Base-by-base conservation (phyloP, 2,329 filamentous ascomycete genomes). In the Sporothrix curviconia region DNA sequence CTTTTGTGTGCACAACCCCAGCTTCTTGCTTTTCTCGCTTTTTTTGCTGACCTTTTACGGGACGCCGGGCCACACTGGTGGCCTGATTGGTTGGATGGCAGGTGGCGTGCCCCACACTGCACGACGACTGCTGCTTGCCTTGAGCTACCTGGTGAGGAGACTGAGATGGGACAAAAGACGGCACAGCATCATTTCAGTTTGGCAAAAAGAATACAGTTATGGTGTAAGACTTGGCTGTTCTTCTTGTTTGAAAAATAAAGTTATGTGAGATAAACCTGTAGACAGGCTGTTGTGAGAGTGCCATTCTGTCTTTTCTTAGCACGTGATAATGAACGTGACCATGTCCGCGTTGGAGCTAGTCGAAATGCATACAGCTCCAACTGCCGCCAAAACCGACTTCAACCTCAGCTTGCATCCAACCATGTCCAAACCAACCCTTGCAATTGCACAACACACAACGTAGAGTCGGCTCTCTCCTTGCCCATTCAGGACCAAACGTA, bases 31-130 rank as follows among this genome's bases (percentile, higher is more conserved):
- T 43, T 39, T 37, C 40, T n/a, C n/a, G 49, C 32, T 55, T 55
- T 46, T 59, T 56, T 46, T 53, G 39, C 53, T 53, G 39, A 56
- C 53, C 44, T 55, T 46, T 52, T 28, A 53, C 57, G 57, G 53
- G 30, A 59, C 25, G 36, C 24, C 32, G 52, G 57, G 22, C 22
- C 51, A 15, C 17, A 34, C 22, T 22, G 34, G 56, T 19, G 9
- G 22, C 30, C 30, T 52, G 39, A 47, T 50, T 51, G 37, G 47
- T 15, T 12, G 3, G n/a, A 6, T 56, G 34, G 32, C 28, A 25
- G 49, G 49, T 52, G 49, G 49, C 49, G 49, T 52, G 36, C 49
- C 49, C 49, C 49, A 52, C 32, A 32, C 22, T 25, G 11, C 12
- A 12, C 17, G 32, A 50, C 49, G 49, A 52, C 49, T 52, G 36